phyloP scores from a whole-genome alignment of 164 flowering plant species.

The Taxillus chinensis region DNA sequence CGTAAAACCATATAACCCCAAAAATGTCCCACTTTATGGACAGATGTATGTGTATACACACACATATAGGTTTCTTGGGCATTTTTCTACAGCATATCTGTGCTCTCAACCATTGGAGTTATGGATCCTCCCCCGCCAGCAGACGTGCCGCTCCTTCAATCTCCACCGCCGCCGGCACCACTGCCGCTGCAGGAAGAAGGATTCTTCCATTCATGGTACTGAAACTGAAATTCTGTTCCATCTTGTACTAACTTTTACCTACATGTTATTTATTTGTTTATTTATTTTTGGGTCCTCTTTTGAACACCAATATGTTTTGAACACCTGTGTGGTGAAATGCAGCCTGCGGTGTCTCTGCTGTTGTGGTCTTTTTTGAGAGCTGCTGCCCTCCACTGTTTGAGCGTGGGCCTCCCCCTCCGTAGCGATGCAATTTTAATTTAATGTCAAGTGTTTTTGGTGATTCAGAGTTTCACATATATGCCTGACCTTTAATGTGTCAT shows the following conservation, averaged over 20 bases:
- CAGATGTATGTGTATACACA: too few species aligned
- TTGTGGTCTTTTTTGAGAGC: constrained; percentile 35
- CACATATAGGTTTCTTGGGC: too few species aligned
- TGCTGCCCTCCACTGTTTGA: constrained; percentile 49
- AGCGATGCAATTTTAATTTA: not conserved
- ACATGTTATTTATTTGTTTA: not conserved
- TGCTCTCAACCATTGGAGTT: not conserved
- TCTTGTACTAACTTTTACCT: not conserved
- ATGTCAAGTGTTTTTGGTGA: not conserved
- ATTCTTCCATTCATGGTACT: constrained; percentile 22
- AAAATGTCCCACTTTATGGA: too few species aligned
- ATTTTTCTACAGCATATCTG: not conserved
- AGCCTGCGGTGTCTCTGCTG: constrained; percentile 42
- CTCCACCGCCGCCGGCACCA: constrained; percentile 10
- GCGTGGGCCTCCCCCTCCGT: constrained; percentile 30
- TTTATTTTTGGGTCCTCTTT: not conserved
- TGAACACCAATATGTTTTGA: not conserved
- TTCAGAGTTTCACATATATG: too few species aligned
- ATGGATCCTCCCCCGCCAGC: constrained; percentile 30
- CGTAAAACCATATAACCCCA: too few species aligned
- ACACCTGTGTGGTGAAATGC: constrained; percentile 4
- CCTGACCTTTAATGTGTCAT: too few species aligned
- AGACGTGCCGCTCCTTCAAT: constrained; percentile 20
- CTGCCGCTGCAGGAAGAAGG: constrained; percentile 10
- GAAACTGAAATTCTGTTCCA: not conserved